Percentiles rank a stretch among this genome's conserved stretches.
Conservation (phyloP, 208 protist species). For the Vickermania spadyakhi region DNA sequence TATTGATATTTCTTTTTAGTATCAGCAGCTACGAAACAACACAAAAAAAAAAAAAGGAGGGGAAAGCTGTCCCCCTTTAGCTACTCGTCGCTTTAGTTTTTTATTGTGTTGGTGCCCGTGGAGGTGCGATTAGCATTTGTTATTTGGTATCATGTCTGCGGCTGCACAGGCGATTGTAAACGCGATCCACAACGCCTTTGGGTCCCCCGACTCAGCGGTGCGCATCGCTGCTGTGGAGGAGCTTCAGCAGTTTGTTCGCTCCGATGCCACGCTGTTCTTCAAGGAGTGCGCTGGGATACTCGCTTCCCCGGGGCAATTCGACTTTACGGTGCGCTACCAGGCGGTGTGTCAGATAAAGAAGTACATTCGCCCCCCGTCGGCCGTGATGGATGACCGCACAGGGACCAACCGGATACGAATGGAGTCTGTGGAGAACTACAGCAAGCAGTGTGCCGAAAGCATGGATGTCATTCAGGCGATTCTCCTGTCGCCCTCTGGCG, state of each 20-base stretch:
- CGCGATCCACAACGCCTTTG: constrained; percentile 11
- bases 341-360: no score
- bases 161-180: no score
- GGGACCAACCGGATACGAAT: constrained; percentile 52
- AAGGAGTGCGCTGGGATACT: constrained; percentile 55
- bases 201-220: constrained; percentile 41
- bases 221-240: constrained; percentile 46
- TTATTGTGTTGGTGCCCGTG: background rate
- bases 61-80: background rate
- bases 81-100: background rate
- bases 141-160: no score
- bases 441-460: background rate
- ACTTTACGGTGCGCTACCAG: no score
- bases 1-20: no score
- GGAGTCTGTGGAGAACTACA: constrained; percentile 69
- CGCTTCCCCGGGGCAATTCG: no score
- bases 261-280: constrained; percentile 43
- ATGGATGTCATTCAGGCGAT: no score
- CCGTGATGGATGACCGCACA: constrained; percentile 19
- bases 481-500: no score
- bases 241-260: constrained; percentile 46
- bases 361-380: no score
- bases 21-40: no score
- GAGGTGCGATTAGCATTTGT: no score
- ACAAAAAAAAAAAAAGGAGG: background rate